These are phyloP conservation scores for Pseudogymnoascus sp. DNA, from an alignment of 2,329 filamentous ascomycete species.

Conservation along the genomic window DNA sequence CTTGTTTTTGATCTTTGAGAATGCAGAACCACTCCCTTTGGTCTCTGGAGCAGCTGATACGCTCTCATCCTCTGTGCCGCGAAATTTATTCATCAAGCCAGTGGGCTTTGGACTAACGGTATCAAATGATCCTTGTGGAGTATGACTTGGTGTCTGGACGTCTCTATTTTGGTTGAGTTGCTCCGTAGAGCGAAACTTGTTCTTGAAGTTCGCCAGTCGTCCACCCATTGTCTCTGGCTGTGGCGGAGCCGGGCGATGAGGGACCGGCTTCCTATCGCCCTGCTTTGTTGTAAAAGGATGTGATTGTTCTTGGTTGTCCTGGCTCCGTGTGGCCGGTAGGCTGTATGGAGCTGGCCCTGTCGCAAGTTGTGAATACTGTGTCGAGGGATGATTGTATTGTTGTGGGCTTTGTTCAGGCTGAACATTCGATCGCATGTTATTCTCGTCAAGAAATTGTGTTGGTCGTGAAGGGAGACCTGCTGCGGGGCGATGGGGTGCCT, in stretches of 20 bases:
- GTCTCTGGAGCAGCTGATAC: not conserved
- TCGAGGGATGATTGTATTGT: not conserved
- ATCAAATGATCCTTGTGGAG: not conserved
- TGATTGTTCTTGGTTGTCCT: not conserved
- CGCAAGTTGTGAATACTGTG: not conserved
- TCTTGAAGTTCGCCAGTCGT: slow-evolving; percentile 1
- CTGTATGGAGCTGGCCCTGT: not conserved
- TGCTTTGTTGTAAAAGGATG: not conserved
- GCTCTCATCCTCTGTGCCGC: not conserved
- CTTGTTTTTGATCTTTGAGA: slow-evolving; percentile 6
- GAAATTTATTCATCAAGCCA: not conserved
- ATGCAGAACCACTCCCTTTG: not conserved
- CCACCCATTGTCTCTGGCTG: not conserved
- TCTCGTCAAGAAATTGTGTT: not conserved
- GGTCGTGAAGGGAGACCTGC: not conserved
- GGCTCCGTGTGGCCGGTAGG: not conserved
- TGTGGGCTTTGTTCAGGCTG: not conserved
- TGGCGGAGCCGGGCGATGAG: not conserved
- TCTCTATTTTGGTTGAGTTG: not conserved
- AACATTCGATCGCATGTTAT: not conserved
- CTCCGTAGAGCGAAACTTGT: slow-evolving; percentile 5
- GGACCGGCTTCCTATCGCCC: not conserved
- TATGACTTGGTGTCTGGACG: not conserved
- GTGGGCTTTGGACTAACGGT: not conserved
- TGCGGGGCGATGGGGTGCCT: not conserved